Evolutionary conservation across 495 filamentous ascomycete genomes (phyloP), one percentile per base, ranked within the genome.

Genomic region (Tricharina praecox): DNA sequence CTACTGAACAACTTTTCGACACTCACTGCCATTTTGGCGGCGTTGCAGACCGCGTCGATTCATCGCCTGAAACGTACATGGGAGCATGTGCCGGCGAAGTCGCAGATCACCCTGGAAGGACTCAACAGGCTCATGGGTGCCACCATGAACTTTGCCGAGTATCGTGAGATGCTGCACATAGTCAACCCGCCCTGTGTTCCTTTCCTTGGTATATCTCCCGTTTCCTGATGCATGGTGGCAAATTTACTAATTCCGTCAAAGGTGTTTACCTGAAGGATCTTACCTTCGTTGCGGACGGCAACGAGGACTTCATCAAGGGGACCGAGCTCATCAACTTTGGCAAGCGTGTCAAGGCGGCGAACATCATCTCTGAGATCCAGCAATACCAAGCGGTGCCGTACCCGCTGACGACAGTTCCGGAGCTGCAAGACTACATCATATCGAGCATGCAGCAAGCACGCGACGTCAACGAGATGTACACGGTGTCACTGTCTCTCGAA

Each of bases 391-490:
- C 93, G 54, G 82, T 90, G 15, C 85, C 85, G 21, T 97, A 97
- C 58, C 78, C 83, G 4, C 70, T 97, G 32, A 79, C 85, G 62
- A 73, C 86, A 0, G 86, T 97, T 7, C 73, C 76, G 13, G 90
- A 96, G 62, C 72, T 97, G 54, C 92, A 96, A 63, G 87, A 96
- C 53, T 96, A 95, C 66, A 95, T 97, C 48, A 69, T 95, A 49
- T 82, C 77, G 58, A 94, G 93, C 63, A 88, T 97, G 76, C 79
- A 88, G 66, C 76, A 76, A 8, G 90, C 90, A 1, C 81, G 82
- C 35, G 92, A 96, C 61, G 88, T 97, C 50, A 86, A 95, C 64
- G 86, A 96, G 69, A 95, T 96, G 92, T 97, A 95, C 66, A 85
- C 96, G 60, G 81, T 81, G 67, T 93, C 84, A 62, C 70, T 96